Percentiles rank a stretch among this genome's conserved stretches.
Conservation (phyloP, 306 rosid species). For the Sechiopsis laciniata region DNA sequence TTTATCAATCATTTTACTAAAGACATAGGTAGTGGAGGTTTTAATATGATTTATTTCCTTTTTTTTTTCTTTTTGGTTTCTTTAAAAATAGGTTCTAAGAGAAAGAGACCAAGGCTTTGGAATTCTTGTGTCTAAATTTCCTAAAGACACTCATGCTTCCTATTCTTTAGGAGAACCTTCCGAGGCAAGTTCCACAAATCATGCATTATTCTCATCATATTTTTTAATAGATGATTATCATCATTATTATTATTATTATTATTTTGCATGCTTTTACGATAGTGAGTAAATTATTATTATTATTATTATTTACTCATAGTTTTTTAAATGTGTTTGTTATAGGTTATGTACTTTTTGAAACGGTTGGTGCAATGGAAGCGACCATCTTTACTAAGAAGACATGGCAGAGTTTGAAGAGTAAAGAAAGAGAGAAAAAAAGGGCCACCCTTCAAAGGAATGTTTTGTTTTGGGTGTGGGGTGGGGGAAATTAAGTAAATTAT, state of each 20-base stretch:
- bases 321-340: not conserved
- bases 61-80: too few relatives aligned
- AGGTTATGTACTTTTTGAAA: slow-evolving; percentile 24
- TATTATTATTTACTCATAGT: not conserved
- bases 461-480: slow-evolving; percentile 14
- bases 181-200: slow-evolving; percentile 52
- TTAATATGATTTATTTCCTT: too few relatives aligned
- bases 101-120: slow-evolving; percentile 93
- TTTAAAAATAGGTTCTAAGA: slow-evolving; percentile 44
- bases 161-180: slow-evolving; percentile 81
- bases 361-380: slow-evolving; percentile 29
- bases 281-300: too few relatives aligned
- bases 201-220: too few relatives aligned
- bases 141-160: slow-evolving; percentile 69
- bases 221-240: too few relatives aligned
- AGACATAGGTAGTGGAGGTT: too few relatives aligned
- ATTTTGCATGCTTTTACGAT: too few relatives aligned
- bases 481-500: not conserved
- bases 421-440: not conserved
- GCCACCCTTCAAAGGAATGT: not conserved
- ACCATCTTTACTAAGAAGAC: slow-evolving; percentile 12
- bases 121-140: slow-evolving; percentile 26
- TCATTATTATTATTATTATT: too few relatives aligned
- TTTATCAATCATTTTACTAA: not conserved
- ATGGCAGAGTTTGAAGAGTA: slow-evolving; percentile 5